Base-by-base conservation (phyloP, 2,329 filamentous ascomycete genomes). In the Juglanconis oblonga region DNA sequence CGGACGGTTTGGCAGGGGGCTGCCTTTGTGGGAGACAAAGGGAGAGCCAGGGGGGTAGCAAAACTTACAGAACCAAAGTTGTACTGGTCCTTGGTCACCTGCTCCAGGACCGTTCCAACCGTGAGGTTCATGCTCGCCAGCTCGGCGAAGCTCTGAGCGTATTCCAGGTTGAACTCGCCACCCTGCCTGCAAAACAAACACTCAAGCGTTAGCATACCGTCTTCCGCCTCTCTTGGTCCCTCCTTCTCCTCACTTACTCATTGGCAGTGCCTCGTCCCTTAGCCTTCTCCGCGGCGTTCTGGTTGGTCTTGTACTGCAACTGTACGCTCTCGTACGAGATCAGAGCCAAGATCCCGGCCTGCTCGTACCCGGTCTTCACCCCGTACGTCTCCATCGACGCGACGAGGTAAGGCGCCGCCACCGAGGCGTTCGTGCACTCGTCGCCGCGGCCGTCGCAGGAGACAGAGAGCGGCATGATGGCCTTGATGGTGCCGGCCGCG, bases 251-350 rank as follows among this genome's bases (percentile, higher is more conserved):
- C 31, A 54, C 59, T 57, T 47, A 58, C 72, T 73, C 70, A 65
- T 74, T 74, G 57, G 69, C 70, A 4, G 87, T 88, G 1, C 87
- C 87, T 69, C 88, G 85, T 3, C 87, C 86, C 0, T 82, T 78
- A 0, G 73, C 69, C 17, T 38, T 40, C 24, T 40, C n/a, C 35
- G 74, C 76, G 2, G 71, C 71, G 67, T 72, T 81, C 67, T 86
- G 77, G 74, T 92, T 91, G 71, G 79, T 81, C 73, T 87, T 90
- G 80, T 84, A 93, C 67, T 83, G 79, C 75, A 93, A 90, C 64
- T 87, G 80, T 24, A 61, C 85, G 1, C 84, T 86, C 76, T 96
- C 91, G 69, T 87, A 87, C 10, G 87, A 84, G 76, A 91, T 88
- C 68, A 92, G 78, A 11, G 87, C 79, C 49, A 95, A 69, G n/a